These are phyloP conservation scores for Aspergillus chevalieri DNA, from an alignment of 2,329 filamentous ascomycete species.

Conservation along the genomic window DNA sequence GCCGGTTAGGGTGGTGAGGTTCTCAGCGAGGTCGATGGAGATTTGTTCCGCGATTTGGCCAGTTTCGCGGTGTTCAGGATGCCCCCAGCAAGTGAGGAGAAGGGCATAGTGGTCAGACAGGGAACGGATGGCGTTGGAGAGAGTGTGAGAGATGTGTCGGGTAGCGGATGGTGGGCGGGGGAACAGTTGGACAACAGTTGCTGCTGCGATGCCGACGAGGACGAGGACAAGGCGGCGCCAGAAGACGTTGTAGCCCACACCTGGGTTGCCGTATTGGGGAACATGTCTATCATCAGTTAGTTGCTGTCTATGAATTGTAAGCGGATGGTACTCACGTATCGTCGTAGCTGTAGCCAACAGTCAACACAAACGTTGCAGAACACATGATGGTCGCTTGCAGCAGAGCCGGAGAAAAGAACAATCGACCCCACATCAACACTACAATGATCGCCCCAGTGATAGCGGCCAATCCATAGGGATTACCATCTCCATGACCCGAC, in stretches of 20 bases:
- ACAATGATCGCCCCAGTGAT: constrained; percentile 28
- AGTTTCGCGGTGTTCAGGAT: constrained; percentile 14
- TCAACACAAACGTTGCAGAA: constrained; percentile 39
- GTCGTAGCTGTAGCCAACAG: constrained; percentile 46
- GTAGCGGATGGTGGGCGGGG: constrained; percentile 45
- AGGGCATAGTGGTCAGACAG: constrained; percentile 48
- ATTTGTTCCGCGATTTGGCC: constrained; percentile 24
- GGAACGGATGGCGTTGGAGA: constrained; percentile 40
- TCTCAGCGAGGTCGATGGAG: constrained; percentile 27
- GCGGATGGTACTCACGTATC: constrained; percentile 21
- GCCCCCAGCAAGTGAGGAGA: constrained; percentile 42
- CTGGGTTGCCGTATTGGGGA: constrained; percentile 41
- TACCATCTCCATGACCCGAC: constrained; percentile 43
- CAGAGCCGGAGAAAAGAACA: constrained; percentile 27
- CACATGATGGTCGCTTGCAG: constrained; percentile 34
- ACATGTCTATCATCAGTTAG: constrained; percentile 28
- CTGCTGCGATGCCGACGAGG: constrained; percentile 40
- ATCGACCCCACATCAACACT: constrained; percentile 30
- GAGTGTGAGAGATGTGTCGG: constrained; percentile 39
- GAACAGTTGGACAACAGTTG: constrained; percentile 43
- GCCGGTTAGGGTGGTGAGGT: constrained; percentile 26
- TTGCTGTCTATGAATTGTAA: neutral
- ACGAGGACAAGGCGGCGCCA: constrained; percentile 43
- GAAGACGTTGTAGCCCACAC: constrained; percentile 44
- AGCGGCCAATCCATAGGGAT: constrained; percentile 47